These are phyloP conservation scores for Pichia gijzeniarum DNA, from an alignment of 805 yeast genomes.

Conservation along the genomic window DNA sequence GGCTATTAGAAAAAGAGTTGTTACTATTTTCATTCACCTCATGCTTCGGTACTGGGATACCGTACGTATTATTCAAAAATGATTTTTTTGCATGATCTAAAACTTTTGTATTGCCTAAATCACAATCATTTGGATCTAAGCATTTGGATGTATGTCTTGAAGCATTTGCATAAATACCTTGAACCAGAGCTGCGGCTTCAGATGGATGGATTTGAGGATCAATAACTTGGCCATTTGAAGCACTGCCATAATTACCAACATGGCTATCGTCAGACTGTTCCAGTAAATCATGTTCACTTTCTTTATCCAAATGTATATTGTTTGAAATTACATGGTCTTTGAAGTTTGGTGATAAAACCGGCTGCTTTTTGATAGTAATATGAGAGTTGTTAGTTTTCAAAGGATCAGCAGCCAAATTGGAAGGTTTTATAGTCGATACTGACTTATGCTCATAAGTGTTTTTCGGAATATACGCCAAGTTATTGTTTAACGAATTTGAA, in stretches of 20 bases:
- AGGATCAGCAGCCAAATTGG: slow-evolving; percentile 66
- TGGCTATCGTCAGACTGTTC: neutral
- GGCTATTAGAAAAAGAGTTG: slow-evolving; percentile 13
- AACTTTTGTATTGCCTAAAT: neutral
- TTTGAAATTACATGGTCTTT: neutral
- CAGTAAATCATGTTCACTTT: neutral
- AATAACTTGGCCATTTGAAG: neutral
- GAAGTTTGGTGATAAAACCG: slow-evolving; percentile 22
- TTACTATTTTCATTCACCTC: slow-evolving; percentile 9
- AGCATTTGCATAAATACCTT: slow-evolving; percentile 30
- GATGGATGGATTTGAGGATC: slow-evolving; percentile 33
- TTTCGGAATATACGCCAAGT: slow-evolving; percentile 10
- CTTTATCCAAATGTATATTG: neutral
- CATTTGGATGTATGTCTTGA: slow-evolving; percentile 14
- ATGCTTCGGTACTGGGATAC: slow-evolving; percentile 15
- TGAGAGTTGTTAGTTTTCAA: slow-evolving; percentile 56
- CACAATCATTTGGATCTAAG: slow-evolving; percentile 2
- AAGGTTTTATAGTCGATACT: slow-evolving; percentile 41
- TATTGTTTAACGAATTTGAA: slow-evolving; percentile 1
- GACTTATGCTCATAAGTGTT: slow-evolving; percentile 8
- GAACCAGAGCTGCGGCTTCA: slow-evolving; percentile 38
- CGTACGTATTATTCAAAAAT: slow-evolving; percentile 11
- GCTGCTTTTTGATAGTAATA: slow-evolving; percentile 62
- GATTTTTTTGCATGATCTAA: slow-evolving; percentile 6
- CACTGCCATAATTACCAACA: neutral